Percentiles rank a stretch among this genome's conserved stretches.
Conservation (phyloP, 2,329 filamentous ascomycete species). For the Pyrenochaeta sp. region DNA sequence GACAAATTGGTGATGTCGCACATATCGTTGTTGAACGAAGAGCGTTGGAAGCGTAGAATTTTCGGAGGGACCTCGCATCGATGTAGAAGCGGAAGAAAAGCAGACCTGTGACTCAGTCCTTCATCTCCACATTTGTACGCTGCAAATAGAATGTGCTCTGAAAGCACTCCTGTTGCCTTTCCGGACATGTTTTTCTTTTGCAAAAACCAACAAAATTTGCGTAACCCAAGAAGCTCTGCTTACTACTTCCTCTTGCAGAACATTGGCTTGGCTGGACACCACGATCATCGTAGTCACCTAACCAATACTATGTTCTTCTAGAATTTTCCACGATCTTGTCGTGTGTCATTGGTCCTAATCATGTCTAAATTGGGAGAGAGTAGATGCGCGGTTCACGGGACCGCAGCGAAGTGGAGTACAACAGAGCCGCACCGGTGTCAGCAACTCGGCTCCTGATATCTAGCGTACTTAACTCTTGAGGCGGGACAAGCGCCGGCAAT, state of each 20-base stretch:
- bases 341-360: not conserved
- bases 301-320: not conserved
- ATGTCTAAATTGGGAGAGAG: not conserved
- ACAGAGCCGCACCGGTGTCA: constrained; percentile 5
- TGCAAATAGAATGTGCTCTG: not conserved
- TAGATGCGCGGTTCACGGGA: not conserved
- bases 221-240: not conserved
- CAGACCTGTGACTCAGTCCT: not conserved
- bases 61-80: not conserved
- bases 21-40: not conserved
- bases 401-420: not conserved
- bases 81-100: not conserved
- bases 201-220: not conserved
- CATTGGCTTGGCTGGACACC: not conserved
- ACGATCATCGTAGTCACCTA: not conserved
- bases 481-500: constrained; percentile 9
- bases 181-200: not conserved
- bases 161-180: not conserved
- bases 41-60: not conserved
- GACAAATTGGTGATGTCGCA: not conserved
- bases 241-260: not conserved
- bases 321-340: not conserved
- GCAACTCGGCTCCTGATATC: constrained; percentile 8
- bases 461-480: not conserved
- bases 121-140: not conserved